Conservation (phyloP, 1,284 basidiomycete species). For the Sanghuangporus sanghuang region DNA sequence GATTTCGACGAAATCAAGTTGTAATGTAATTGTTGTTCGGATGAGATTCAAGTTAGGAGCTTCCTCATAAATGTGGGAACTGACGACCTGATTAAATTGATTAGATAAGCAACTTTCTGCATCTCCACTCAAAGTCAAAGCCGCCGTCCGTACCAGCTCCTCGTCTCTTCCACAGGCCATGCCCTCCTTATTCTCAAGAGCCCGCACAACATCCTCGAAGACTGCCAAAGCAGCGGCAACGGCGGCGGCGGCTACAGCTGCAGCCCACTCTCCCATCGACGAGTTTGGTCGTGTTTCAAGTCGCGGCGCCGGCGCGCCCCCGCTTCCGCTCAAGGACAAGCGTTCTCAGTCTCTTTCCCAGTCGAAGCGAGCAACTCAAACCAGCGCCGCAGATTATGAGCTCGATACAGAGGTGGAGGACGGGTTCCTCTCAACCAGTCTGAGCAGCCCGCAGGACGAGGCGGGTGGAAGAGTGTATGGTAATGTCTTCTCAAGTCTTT, state of each 20-base stretch:
- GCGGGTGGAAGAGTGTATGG: constrained; percentile 52
- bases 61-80: background rate
- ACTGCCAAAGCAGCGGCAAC: constrained; percentile 12
- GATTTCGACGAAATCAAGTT: too few species aligned
- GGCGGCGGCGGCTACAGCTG: constrained; percentile 8
- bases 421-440: constrained; percentile 29
- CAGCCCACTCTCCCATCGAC: constrained; percentile 33
- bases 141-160: background rate
- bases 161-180: constrained; percentile 25
- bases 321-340: constrained; percentile 20
- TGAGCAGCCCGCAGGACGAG: constrained; percentile 21
- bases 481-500: background rate
- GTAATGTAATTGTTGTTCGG: background rate
- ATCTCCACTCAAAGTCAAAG: background rate
- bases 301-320: constrained; percentile 36
- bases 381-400: constrained; percentile 6
- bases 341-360: background rate
- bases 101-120: background rate
- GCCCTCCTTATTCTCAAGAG: constrained; percentile 54
- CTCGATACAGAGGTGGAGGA: constrained; percentile 31
- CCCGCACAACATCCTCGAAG: constrained; percentile 45
- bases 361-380: constrained; percentile 1
- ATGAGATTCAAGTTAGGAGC: background rate
- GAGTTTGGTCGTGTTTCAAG: constrained; percentile 62
- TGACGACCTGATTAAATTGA: background rate